Percentiles rank a stretch among this genome's conserved stretches.
These are phyloP conservation scores for Eucalyptus tenuipes DNA, from an alignment of 345 rosid genomes.

Conservation along the genomic window DNA sequence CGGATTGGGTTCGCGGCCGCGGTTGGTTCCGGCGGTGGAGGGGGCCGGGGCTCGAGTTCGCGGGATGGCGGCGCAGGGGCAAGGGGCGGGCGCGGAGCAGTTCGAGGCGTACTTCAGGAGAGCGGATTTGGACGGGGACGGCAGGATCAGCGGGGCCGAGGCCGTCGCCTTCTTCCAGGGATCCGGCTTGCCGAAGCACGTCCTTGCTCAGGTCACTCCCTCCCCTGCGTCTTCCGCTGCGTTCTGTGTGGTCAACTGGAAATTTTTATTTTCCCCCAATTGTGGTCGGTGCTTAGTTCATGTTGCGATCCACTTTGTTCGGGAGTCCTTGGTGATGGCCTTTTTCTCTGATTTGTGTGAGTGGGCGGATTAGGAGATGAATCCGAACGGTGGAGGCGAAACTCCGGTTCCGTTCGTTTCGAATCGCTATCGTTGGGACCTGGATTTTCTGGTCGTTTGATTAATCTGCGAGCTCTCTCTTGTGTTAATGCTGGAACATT, in stretches of 20 bases:
- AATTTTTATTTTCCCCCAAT: background rate
- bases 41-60: background rate
- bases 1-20: background rate
- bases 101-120: slow-evolving; percentile 73
- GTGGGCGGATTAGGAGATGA: background rate
- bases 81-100: slow-evolving; percentile 40
- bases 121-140: slow-evolving; percentile 98
- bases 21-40: background rate
- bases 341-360: background rate
- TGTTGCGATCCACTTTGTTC: background rate
- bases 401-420: background rate
- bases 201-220: slow-evolving; percentile 72
- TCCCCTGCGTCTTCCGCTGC: background rate
- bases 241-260: background rate
- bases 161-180: slow-evolving; percentile 91
- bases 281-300: background rate
- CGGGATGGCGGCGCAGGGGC: background rate
- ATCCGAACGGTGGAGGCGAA: background rate
- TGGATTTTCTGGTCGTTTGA: background rate
- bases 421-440: background rate
- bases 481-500: background rate
- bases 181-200: slow-evolving; percentile 73
- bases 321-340: background rate
- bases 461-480: background rate
- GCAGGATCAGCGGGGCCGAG: slow-evolving; percentile 85